phyloP scores from a whole-genome alignment of 805 yeast species.

The Ogataea angusta region DNA sequence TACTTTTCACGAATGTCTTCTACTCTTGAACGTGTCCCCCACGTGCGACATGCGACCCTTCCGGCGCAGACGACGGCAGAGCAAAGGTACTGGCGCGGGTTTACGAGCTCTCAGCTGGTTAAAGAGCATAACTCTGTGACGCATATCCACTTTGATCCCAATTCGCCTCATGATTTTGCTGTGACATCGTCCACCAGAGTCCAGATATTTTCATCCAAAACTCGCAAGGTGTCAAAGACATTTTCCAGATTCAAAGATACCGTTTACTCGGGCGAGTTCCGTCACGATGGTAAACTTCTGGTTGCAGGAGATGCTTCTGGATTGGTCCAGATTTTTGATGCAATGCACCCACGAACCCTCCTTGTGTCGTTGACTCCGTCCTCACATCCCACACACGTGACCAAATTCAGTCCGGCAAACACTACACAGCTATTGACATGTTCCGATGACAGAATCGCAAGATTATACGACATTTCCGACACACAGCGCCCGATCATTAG shows the following conservation, averaged over 20 bases:
- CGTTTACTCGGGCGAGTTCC: conserved; percentile 86
- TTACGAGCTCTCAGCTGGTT: conserved; percentile 77
- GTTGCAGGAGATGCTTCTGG: conserved; percentile 97
- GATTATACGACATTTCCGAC: conserved; percentile 84
- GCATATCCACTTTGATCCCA: conserved; percentile 84
- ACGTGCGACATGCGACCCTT: conserved; percentile 66
- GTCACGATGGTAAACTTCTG: conserved; percentile 85
- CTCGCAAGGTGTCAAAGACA: conserved; percentile 85
- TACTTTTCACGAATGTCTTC: conserved; percentile 67
- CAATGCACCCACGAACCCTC: conserved; percentile 67
- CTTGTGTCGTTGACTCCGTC: conserved; percentile 81
- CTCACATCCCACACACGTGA: conserved; percentile 86
- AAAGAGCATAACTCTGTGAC: conserved; percentile 92
- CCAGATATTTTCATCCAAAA: conserved; percentile 90
- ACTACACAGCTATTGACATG: conserved; percentile 79
- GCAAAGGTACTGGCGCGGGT: conserved; percentile 91
- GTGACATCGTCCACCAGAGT: conserved; percentile 88
- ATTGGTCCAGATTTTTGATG: conserved; percentile 84
- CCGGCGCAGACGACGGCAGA: conserved; percentile 89
- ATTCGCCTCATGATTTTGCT: conserved; percentile 86
- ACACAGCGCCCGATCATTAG: conserved; percentile 68
- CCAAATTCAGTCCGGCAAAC: conserved; percentile 80
- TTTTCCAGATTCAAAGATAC: conserved; percentile 86
- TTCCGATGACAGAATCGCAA: conserved; percentile 83
- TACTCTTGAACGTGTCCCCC: conserved; percentile 58